Evolutionary conservation across 1,284 basidiomycete genomes (phyloP), one percentile per base, ranked within the genome.

Genomic region (Xerocomus minutiporus): DNA sequence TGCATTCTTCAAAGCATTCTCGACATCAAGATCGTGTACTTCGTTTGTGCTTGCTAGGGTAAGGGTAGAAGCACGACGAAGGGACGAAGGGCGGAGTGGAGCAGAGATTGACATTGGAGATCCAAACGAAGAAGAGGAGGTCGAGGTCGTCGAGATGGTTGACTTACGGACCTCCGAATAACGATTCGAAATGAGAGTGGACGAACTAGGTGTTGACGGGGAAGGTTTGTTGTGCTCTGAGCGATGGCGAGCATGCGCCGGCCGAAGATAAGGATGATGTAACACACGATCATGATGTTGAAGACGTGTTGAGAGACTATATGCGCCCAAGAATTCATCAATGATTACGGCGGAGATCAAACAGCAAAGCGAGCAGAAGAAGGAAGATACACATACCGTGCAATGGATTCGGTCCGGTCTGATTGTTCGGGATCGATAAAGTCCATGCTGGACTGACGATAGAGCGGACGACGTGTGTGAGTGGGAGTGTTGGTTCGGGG

Each of bases 401-500:
- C 75, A 64, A 88, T 82, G 52, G 74, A 75, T 50, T 81, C 75
- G 56, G 76, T 79, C 54, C 78, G 76, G 52, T 74, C 73, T 29
- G 68, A 63, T 54, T 71, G 72, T 38, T 67, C 65, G 20, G 68
- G 59, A 58, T 79, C 79, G 68, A 91, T 79, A 61, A 89, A 90
- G 63, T 91, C 88, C 88, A 90, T 91, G 67, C 86, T 88, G 35
- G 86, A 88, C 71, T 88, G 87, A 55, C 86, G 76, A 67, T 88
- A 87, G 31, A 89, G 71, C 11, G 84, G 83, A 17, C 83, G 78
- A 34, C 66, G 66, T 20, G 46, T 35, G 32, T 61, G 65, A 43
- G 45, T 51, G 20, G 66, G 70, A 31, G 71, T 72, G 61, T 77
- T 77, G 36, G 75, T 76, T 6, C 73, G 75, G 47, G 67, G 63